Base-by-base conservation (phyloP, 2,329 filamentous ascomycete species). In the Elsinoe fawcettii region DNA sequence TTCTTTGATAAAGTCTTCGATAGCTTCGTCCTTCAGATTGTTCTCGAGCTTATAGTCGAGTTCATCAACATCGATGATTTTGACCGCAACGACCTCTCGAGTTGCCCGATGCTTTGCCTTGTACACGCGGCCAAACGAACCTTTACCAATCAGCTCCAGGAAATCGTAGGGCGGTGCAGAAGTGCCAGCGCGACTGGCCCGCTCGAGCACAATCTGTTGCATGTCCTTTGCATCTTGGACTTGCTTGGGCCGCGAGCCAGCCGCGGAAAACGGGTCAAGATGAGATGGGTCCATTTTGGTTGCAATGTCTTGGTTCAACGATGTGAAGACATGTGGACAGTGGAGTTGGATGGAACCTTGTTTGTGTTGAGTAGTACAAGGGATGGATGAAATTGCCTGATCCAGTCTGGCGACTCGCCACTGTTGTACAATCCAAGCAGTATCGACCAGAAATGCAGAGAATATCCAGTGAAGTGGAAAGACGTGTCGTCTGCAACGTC, bases 11-110 rank as follows among this genome's bases (percentile, higher is more conserved):
- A 84, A 83, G 61, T 77, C 73, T 36, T 70, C 69, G 43, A 79
- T 69, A 39, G 75, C 82, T 67, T 88, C 85, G 62, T 81, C 81
- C 67, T 85, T 87, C 34, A 82, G 73, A 61, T 83, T 83, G 1
- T 83, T 82, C 64, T 87, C 81, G 47, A 82, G 72, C 0, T 61
- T 58, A 78, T 82, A 64, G 69, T 92, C 88, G 62, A 82, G 81
- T 65, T 87, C 86, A 65, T 93, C 88, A 47, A 92, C 87, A 67
- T 91, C 86, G 66, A 91, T 88, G 64, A 91, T 91, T 72, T 93
- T 90, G 67, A 90, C 80, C 16, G 87, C 86, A 22, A 90, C 86
- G 20, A 88, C 72, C 61, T 79, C 67, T 36, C 70, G 69, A 3
- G 69, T 74, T 16, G 64, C 66, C 32, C 44, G 46, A 32, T 43